Conservation (phyloP, 2,329 filamentous ascomycete species). For the Claviceps sp. region DNA sequence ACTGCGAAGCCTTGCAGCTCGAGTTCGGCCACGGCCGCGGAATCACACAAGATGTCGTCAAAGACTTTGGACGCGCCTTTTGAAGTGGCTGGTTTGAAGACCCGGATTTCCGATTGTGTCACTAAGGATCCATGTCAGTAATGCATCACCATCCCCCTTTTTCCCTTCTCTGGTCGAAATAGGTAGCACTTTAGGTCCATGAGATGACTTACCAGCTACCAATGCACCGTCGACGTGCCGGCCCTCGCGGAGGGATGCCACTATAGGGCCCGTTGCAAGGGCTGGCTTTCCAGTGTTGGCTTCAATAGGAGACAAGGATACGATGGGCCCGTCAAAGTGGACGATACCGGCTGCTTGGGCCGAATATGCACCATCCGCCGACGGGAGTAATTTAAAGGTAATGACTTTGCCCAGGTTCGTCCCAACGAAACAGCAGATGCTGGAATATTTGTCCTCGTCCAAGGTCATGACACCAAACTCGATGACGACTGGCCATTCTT, state of each 20-base stretch:
- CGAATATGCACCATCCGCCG: constrained; percentile 52
- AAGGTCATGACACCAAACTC: constrained; percentile 91
- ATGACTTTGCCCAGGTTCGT: constrained; percentile 72
- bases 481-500: constrained; percentile 68
- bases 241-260: constrained; percentile 66
- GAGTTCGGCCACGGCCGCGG: constrained; percentile 63
- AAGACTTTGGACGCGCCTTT: constrained; percentile 92
- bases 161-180: too few relatives aligned
- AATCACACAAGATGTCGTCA: constrained; percentile 69
- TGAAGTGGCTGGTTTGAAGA: constrained; percentile 71
- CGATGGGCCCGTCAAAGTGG: constrained; percentile 53
- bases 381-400: constrained; percentile 82
- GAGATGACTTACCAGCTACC: constrained; percentile 47
- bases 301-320: constrained; percentile 69
- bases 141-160: neutral
- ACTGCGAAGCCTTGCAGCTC: constrained; percentile 66
- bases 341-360: constrained; percentile 58
- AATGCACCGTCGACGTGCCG: constrained; percentile 66
- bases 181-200: too few relatives aligned
- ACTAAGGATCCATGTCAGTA: constrained; percentile 23
- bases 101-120: constrained; percentile 60
- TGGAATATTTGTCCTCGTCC: constrained; percentile 90
- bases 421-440: constrained; percentile 82
- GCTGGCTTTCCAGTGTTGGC: constrained; percentile 65
- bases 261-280: constrained; percentile 57